Evolutionary conservation across 768 basidiomycete genomes (phyloP).

Genomic region (Tulasnella sp.): DNA sequence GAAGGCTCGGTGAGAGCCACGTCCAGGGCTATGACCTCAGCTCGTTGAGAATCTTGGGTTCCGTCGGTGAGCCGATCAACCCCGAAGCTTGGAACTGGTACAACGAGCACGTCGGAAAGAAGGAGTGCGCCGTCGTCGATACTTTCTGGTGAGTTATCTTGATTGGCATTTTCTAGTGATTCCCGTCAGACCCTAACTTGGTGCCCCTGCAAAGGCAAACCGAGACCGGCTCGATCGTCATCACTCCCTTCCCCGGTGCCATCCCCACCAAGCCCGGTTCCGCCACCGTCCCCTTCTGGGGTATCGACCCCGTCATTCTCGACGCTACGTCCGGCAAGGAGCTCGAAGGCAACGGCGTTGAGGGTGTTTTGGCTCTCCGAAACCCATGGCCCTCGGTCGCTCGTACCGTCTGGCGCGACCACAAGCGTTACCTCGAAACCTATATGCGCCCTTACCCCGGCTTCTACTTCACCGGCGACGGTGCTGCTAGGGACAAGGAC

Average conservation of each 20-base stretch:
- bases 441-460: slow-evolving; percentile 87
- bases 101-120: slow-evolving; percentile 85
- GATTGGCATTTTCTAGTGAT: background rate
- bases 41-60: slow-evolving; percentile 77
- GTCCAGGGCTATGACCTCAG: slow-evolving; percentile 76
- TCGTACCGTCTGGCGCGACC: slow-evolving; percentile 84
- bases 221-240: slow-evolving; percentile 91
- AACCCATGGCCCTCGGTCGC: slow-evolving; percentile 94
- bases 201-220: slow-evolving; percentile 67
- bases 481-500: slow-evolving; percentile 85
- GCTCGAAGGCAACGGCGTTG: slow-evolving; percentile 71
- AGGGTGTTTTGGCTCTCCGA: slow-evolving; percentile 82
- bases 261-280: slow-evolving; percentile 93
- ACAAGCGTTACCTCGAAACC: slow-evolving; percentile 73
- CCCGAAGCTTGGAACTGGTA: slow-evolving; percentile 99
- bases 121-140: slow-evolving; percentile 87
- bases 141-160: slow-evolving; percentile 69
- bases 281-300: slow-evolving; percentile 97
- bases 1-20: slow-evolving; percentile 77
- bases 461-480: slow-evolving; percentile 94
- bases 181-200: background rate
- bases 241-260: slow-evolving; percentile 94
- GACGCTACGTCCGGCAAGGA: slow-evolving; percentile 76
- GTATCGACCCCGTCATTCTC: slow-evolving; percentile 80
- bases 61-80: slow-evolving; percentile 97